These are phyloP conservation scores for Halophytophthora polymorphica DNA, from an alignment of 352 stramenopile species.

Conservation along the genomic window DNA sequence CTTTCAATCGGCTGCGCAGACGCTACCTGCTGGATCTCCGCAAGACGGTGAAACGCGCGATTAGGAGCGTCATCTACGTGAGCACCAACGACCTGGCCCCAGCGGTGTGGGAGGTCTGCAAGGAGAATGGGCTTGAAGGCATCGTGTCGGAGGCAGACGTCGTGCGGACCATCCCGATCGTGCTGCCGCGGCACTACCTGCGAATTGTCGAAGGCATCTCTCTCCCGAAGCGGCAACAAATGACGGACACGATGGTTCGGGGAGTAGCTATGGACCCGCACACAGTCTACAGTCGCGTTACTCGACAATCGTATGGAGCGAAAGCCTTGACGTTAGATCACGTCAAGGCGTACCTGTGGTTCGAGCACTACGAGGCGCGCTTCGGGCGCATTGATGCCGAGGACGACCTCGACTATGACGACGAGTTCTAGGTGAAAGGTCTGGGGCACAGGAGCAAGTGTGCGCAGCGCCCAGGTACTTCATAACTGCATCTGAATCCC, in stretches of 20 bases:
- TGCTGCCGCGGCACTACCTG: constrained; percentile 40
- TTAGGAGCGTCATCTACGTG: constrained; percentile 35
- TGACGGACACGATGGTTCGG: constrained; percentile 21
- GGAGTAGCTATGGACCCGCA: constrained; percentile 20
- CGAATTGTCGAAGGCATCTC: constrained; percentile 26
- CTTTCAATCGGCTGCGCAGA: constrained; percentile 33
- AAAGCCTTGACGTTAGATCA: not conserved
- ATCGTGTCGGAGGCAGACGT: constrained; percentile 36
- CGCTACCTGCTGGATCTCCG: constrained; percentile 45
- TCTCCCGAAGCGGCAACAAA: not conserved
- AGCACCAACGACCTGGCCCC: constrained; percentile 43
- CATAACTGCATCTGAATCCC: too few species aligned
- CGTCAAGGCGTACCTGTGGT: constrained; percentile 46
- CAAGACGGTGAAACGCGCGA: constrained; percentile 35
- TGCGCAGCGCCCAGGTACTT: too few species aligned
- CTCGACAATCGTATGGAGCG: constrained; percentile 4
- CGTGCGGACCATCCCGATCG: constrained; percentile 23
- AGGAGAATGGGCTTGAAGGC: constrained; percentile 30
- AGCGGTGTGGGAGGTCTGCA: constrained; percentile 37
- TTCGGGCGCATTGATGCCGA: constrained; percentile 19
- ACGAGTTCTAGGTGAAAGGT: too few species aligned
- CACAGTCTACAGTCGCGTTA: constrained; percentile 25
- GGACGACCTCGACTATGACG: not conserved
- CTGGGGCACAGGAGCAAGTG: too few species aligned
- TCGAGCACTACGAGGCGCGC: constrained; percentile 34